phyloP scores from a whole-genome alignment of 2,329 filamentous ascomycete species.

The Colletotrichum truncatum region DNA sequence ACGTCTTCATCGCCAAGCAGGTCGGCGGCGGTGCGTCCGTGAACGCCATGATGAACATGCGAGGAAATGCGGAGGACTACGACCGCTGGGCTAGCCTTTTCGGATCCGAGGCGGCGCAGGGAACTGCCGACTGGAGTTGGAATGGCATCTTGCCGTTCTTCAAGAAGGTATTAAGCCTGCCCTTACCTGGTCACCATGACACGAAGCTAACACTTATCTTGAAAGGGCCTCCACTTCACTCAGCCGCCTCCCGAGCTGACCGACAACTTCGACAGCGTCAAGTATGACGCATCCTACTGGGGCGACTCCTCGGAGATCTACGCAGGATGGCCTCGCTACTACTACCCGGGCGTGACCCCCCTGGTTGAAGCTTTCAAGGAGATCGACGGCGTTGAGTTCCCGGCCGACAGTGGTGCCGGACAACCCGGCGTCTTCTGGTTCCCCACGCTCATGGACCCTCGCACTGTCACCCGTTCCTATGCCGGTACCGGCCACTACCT shows the following conservation, averaged over 20 bases:
- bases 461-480: slow-evolving; percentile 45
- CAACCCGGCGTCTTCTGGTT: slow-evolving; percentile 51
- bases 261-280: slow-evolving; percentile 37
- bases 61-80: slow-evolving; percentile 28
- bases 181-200: neutral
- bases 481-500: slow-evolving; percentile 46
- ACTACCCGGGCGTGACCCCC: slow-evolving; percentile 43
- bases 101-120: slow-evolving; percentile 44
- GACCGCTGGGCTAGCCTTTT: slow-evolving; percentile 44
- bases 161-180: slow-evolving; percentile 43
- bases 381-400: slow-evolving; percentile 49
- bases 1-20: slow-evolving; percentile 11
- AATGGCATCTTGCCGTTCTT: slow-evolving; percentile 51
- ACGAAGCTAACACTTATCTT: neutral
- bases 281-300: slow-evolving; percentile 46
- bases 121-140: slow-evolving; percentile 44
- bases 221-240: slow-evolving; percentile 19
- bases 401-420: slow-evolving; percentile 48
- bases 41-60: slow-evolving; percentile 32
- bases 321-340: slow-evolving; percentile 48
- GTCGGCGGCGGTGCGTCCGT: slow-evolving; percentile 30
- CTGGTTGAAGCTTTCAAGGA: slow-evolving; percentile 47
- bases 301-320: slow-evolving; percentile 46
- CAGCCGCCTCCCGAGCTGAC: slow-evolving; percentile 30
- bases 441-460: slow-evolving; percentile 51